phyloP scores from a whole-genome alignment of 2,329 filamentous ascomycete species.

The Arthrocladium fulminans region DNA sequence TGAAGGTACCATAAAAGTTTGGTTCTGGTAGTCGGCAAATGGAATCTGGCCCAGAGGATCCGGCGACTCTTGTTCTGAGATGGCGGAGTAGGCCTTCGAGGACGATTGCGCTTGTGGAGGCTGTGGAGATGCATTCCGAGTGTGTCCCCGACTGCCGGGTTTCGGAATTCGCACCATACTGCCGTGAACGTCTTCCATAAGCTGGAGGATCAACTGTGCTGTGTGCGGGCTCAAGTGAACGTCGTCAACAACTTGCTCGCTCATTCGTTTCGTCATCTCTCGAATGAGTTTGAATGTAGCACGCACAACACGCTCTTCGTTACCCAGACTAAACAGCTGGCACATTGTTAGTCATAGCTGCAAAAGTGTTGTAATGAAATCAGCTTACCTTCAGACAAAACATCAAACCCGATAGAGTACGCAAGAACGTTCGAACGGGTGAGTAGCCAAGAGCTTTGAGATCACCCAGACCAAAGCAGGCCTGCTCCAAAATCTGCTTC shows the following conservation, averaged over 20 bases:
- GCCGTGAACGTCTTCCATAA: conserved; percentile 31
- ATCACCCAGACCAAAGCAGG: conserved; percentile 51
- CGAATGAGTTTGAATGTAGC: conserved; percentile 51
- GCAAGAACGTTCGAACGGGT: conserved; percentile 56
- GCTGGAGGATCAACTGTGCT: conserved; percentile 50
- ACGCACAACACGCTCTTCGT: conserved; percentile 53
- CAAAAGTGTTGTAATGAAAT: background rate
- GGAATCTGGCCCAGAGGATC: conserved; percentile 22
- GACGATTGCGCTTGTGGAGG: conserved; percentile 17
- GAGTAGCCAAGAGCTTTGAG: conserved; percentile 52
- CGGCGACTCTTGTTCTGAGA: conserved; percentile 7
- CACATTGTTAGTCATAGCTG: conserved; percentile 14
- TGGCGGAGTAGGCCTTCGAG: conserved; percentile 1
- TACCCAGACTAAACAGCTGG: conserved; percentile 53
- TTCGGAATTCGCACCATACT: conserved; percentile 22
- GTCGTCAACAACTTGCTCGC: conserved; percentile 55
- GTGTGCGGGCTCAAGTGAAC: conserved; percentile 56
- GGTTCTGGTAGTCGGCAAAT: conserved; percentile 20
- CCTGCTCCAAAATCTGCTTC: conserved; percentile 50
- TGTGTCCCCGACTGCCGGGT: conserved; percentile 26
- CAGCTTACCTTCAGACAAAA: conserved; percentile 51
- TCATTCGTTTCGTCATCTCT: conserved; percentile 49
- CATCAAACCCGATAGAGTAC: conserved; percentile 55
- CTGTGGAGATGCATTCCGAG: conserved; percentile 24
- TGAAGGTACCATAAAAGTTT: conserved; percentile 22